phyloP scores from a whole-genome alignment of 2,329 filamentous ascomycete genomes.

The Bipolaris cookei region DNA sequence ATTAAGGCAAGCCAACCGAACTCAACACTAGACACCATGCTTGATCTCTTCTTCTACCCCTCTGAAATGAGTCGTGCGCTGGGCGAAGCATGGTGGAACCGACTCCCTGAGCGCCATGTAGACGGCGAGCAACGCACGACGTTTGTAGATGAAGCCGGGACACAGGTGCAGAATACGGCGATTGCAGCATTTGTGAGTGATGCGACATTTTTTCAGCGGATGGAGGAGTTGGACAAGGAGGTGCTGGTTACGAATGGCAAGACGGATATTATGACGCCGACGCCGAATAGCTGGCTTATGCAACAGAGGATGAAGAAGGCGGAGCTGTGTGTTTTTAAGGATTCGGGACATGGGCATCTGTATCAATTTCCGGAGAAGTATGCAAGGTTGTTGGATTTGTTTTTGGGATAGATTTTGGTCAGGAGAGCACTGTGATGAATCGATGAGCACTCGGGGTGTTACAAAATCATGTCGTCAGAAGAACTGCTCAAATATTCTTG shows the following conservation, averaged over 20 bases:
- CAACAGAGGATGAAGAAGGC: conserved; percentile 20
- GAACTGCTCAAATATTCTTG: no score
- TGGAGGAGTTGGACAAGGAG: conserved; percentile 34
- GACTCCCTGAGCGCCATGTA: conserved; percentile 6
- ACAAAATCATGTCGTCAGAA: no score
- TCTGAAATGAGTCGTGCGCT: conserved; percentile 14
- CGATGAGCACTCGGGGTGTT: neutral
- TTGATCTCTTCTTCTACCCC: conserved; percentile 17
- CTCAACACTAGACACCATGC: neutral
- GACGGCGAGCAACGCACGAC: neutral
- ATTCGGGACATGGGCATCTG: conserved; percentile 29
- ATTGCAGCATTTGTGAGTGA: neutral
- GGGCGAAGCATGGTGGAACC: conserved; percentile 5
- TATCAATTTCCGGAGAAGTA: conserved; percentile 27
- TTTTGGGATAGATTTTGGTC: conserved; percentile 3
- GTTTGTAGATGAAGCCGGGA: neutral
- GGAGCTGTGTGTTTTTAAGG: conserved; percentile 25
- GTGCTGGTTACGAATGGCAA: conserved; percentile 38
- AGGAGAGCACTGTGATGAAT: neutral
- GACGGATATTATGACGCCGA: conserved; percentile 25
- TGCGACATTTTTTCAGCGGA: neutral
- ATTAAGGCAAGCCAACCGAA: neutral
- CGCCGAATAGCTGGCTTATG: conserved; percentile 21
- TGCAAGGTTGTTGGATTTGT: conserved; percentile 18
- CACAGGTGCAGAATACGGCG: neutral